Evolutionary conservation across 1,284 basidiomycete species (phyloP).

Genomic region (Quambalaria eucalypti): DNA sequence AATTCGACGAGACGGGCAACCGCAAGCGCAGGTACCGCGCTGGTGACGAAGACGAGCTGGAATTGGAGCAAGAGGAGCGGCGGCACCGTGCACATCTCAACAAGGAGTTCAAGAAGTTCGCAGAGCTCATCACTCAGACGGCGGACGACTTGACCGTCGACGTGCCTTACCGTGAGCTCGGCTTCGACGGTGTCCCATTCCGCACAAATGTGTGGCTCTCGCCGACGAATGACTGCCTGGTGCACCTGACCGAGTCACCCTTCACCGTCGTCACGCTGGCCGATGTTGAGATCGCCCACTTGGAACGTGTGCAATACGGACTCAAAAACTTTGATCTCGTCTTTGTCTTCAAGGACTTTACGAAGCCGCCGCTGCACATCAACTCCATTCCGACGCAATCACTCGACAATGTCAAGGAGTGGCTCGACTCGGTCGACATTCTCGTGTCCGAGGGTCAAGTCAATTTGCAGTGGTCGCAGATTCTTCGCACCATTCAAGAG

Average conservation of each 20-base stretch:
- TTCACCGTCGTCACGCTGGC: constrained; percentile 92
- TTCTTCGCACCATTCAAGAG: constrained; percentile 54
- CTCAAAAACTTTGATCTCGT: constrained; percentile 96
- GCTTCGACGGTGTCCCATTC: constrained; percentile 94
- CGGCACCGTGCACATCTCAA: constrained; percentile 80
- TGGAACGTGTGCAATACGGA: constrained; percentile 94
- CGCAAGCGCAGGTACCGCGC: constrained; percentile 93
- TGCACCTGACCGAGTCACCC: constrained; percentile 88
- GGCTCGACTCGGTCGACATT: constrained; percentile 89
- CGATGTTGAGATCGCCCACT: constrained; percentile 90
- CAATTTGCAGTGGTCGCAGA: constrained; percentile 94
- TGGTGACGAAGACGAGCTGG: constrained; percentile 97
- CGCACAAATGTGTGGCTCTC: constrained; percentile 87
- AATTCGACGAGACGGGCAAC: constrained; percentile 98
- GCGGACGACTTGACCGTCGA: constrained; percentile 77
- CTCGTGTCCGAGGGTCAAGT: constrained; percentile 91
- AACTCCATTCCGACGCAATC: constrained; percentile 38
- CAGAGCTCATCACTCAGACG: constrained; percentile 84
- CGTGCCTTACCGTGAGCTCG: constrained; percentile 91
- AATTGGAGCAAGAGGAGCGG: constrained; percentile 94
- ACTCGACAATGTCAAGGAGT: constrained; percentile 51
- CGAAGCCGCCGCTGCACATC: constrained; percentile 66
- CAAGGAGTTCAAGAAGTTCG: constrained; percentile 88
- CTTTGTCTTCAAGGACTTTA: constrained; percentile 92
- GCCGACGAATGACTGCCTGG: constrained; percentile 92